Conservation (phyloP, 2,329 filamentous ascomycete species). For the Chrysoporthe puriensis region DNA sequence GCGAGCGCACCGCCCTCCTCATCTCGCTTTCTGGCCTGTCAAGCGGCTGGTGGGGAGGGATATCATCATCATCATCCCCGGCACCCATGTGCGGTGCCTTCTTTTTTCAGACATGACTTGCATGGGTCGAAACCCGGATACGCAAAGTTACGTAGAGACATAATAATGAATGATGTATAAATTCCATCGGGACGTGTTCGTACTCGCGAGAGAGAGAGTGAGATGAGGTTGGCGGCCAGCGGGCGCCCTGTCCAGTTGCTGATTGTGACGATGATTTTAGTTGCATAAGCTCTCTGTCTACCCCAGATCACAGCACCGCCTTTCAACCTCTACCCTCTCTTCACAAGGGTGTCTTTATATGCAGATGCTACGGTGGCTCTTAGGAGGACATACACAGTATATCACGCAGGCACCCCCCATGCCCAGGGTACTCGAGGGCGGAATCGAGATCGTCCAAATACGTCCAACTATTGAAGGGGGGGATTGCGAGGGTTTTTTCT, state of each 20-base stretch:
- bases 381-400: background rate
- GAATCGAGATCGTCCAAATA: background rate
- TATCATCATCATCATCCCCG: background rate
- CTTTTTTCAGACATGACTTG: constrained; percentile 22
- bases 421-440: too few relatives aligned
- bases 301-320: too few relatives aligned
- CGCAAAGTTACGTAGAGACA: constrained; percentile 39
- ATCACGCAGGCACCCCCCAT: too few relatives aligned
- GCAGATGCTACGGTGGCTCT: background rate
- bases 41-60: constrained; percentile 7
- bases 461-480: too few relatives aligned
- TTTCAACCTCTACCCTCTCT: too few relatives aligned
- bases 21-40: constrained; percentile 12
- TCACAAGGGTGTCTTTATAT: background rate
- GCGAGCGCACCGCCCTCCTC: background rate
- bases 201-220: background rate
- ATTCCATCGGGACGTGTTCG: background rate
- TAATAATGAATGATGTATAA: constrained; percentile 41
- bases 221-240: background rate
- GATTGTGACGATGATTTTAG: too few relatives aligned
- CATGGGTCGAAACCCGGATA: constrained; percentile 28
- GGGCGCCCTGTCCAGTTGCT: too few relatives aligned
- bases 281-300: too few relatives aligned
- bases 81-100: constrained; percentile 7
- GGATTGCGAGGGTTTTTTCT: too few relatives aligned